Conservation (phyloP, 2,329 filamentous ascomycete genomes). For the Diplodia sapinea region DNA sequence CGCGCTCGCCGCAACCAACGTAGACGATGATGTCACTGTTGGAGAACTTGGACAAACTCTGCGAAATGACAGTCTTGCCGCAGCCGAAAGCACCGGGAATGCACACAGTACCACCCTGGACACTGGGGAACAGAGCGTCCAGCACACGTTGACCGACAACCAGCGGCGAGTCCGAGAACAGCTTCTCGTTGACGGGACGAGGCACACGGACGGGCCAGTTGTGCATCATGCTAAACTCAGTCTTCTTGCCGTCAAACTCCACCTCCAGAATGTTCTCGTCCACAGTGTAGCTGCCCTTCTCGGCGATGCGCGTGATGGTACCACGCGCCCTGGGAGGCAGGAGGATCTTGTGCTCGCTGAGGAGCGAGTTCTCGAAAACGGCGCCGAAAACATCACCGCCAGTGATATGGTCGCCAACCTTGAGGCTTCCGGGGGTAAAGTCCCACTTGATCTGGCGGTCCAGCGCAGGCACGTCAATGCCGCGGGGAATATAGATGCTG, state of each 20-base stretch:
- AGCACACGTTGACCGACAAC: conserved; percentile 96
- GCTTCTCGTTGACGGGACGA: conserved; percentile 88
- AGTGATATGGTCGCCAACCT: conserved; percentile 96
- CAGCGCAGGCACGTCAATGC: conserved; percentile 84
- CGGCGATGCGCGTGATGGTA: conserved; percentile 87
- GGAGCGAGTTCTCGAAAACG: conserved; percentile 94
- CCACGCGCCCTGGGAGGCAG: conserved; percentile 88
- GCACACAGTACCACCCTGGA: conserved; percentile 95
- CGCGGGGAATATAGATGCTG: conserved; percentile 97
- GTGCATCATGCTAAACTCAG: conserved; percentile 97
- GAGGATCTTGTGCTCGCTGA: conserved; percentile 91
- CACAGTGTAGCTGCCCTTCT: conserved; percentile 91
- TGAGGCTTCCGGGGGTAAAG: conserved; percentile 81
- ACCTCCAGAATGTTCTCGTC: conserved; percentile 92
- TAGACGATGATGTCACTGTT: conserved; percentile 99
- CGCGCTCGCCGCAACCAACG: conserved; percentile 88
- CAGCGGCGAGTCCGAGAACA: conserved; percentile 86
- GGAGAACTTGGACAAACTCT: conserved; percentile 99
- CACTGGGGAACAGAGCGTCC: conserved; percentile 93
- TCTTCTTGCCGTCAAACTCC: conserved; percentile 96
- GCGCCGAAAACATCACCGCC: conserved; percentile 95
- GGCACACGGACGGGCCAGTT: conserved; percentile 97
- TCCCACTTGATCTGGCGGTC: conserved; percentile 96
- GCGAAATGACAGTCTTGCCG: conserved; percentile 98
- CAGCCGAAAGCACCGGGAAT: conserved; percentile 98